Base-by-base conservation (phyloP, 768 basidiomycete species). In the Mycena vitilis region DNA sequence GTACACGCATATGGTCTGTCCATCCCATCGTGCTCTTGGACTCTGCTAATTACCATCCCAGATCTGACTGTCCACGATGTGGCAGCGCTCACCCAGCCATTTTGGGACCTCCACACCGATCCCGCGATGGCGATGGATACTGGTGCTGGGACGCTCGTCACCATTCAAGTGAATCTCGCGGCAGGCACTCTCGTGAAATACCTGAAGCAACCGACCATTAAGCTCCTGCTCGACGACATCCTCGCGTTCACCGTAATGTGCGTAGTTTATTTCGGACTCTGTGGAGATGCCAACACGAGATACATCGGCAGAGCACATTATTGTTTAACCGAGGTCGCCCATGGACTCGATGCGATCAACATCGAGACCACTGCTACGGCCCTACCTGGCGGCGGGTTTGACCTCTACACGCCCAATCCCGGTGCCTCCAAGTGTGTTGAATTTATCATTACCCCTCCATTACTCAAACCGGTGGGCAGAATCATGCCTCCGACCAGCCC, bases 291-390 rank as follows among this genome's bases (percentile, higher is more conserved):
- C 60, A 25, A 49, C 12, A 18, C 15, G 4, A 18, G n/a, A 4
- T 45, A 15, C 3, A 2, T 9, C 5, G 30, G 30, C 30, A 67
- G 66, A 18, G 51, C 52, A 2, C 66, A 67, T 15, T 67, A 47
- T n/a, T 56, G 52, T n/a, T 36, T 67, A 22, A 57, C 66, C 22
- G 66, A 68, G 16, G 53, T 68, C 11, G 88, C 86, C 1, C 89
- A 89, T 65, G 88, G 87, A 16, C 75, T 89, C n/a, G 88, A 89
- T 53, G 84, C 87, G 1, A 84, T 86, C 71, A 87, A 89, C 71
- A 83, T 89, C 12, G 88, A 89, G 74, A 89, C 89, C 9, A 89
- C 87, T 16, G 89, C 87, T 13, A 87, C 84, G 0, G 81, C 81
- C 64, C 85, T 83, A 1, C 57, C 77, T 4, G 78, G 83, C 65